Evolutionary conservation across 1,284 basidiomycete genomes (phyloP), one percentile per base, ranked within the genome.

Genomic region (Leccinum ponderosum): DNA sequence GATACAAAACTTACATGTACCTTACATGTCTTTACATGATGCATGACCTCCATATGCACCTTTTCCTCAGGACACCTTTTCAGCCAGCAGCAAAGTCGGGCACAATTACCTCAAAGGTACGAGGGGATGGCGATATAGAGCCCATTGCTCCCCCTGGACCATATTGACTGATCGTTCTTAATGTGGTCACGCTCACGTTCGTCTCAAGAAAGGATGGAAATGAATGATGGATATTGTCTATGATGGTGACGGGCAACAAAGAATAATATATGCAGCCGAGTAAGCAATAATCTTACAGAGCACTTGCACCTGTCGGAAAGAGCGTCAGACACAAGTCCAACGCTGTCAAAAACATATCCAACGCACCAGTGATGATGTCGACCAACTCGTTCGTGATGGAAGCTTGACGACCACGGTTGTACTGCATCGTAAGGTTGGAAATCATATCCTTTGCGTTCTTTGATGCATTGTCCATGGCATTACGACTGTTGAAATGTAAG

Each of bases 401-500:
- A 67, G 96, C 97, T 84, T 99, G 97, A 77, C 97, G 95, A 85
- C 95, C 96, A 87, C 97, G 93, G 81, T 98, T 98, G 88, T 97
- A 97, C 78, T 96, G 85, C 88, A 97, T 93, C 76, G 92, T 91
- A 62, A 97, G 83, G 57, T 83, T 80, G 66, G 78, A 79, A 72
- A 96, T 96, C 94, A 97, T 96, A 77, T 95, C 94, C 57, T 81
- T 84, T 61, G 97, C 97, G 80, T 99, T 99, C 90, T 96, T 99
- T 67, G 96, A 97, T 57, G 97, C 97, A 75, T 97, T 99, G 88
- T 99, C 97, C 97, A 99, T 99, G 74, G 97, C 97, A 72, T 97
- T 98, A 69, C 97, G 92, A 79, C 95, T 86, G 59, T 65, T 8
- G 50, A 42, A 6, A 55, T 25, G 44, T 22, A 53, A 62, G 35